phyloP scores from a whole-genome alignment of 1,139 yeast genomes.

The Saccharomyces hybrid region DNA sequence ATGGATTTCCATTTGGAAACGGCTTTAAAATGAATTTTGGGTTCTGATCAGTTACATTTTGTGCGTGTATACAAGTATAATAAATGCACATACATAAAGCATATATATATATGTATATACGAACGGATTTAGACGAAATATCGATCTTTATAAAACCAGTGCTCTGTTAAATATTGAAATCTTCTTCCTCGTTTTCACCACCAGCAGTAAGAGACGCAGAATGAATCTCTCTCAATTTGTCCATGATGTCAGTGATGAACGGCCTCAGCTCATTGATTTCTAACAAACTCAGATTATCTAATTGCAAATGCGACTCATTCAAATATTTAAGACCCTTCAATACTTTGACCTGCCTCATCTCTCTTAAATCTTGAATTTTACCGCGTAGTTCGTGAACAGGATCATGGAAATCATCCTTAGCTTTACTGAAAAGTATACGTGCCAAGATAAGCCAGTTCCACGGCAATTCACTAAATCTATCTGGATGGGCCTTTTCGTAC shows the following conservation, averaged over 20 bases:
- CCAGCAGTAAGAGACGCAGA: slow-evolving; percentile 31
- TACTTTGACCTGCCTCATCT: slow-evolving; percentile 72
- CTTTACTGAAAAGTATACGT: slow-evolving; percentile 52
- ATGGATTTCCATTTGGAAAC: slow-evolving; percentile 9
- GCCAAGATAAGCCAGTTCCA: slow-evolving; percentile 83
- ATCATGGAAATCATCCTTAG: slow-evolving; percentile 67
- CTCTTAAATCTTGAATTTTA: slow-evolving; percentile 73
- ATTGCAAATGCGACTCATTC: slow-evolving; percentile 74
- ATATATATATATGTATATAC: neutral
- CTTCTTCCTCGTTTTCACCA: slow-evolving; percentile 26
- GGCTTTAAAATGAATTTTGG: slow-evolving; percentile 7
- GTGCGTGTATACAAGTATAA: neutral
- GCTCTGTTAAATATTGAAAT: slow-evolving; percentile 3
- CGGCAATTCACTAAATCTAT: slow-evolving; percentile 65
- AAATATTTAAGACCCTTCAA: slow-evolving; percentile 69
- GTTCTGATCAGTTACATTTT: slow-evolving; percentile 2
- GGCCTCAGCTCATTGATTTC: slow-evolving; percentile 88
- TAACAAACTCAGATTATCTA: slow-evolving; percentile 73
- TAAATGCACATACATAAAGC: neutral
- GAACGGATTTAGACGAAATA: neutral
- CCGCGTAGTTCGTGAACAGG: slow-evolving; percentile 50
- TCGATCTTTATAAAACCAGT: neutral
- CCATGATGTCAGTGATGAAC: slow-evolving; percentile 72
- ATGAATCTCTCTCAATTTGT: slow-evolving; percentile 52
- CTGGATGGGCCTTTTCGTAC: slow-evolving; percentile 52